Evolutionary conservation across 768 basidiomycete species (phyloP), one percentile per base, ranked within the genome.

Genomic region (Serendipita vermifera): DNA sequence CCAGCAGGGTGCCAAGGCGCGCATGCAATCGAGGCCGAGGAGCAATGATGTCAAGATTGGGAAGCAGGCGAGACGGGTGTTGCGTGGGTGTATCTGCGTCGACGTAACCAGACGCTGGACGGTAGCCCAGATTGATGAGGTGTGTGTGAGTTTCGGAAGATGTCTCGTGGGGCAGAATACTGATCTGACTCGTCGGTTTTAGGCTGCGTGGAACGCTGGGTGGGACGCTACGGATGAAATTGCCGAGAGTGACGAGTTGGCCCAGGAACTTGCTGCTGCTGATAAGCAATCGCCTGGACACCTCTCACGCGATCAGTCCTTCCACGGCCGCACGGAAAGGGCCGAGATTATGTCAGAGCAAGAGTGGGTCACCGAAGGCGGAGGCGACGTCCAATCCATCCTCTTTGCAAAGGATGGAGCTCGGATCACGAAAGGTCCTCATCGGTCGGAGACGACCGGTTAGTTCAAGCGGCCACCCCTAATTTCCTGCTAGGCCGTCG

Each of bases 81-180:
- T 97, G 36, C 70, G 71, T 41, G 93, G 93, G 1, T 96, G 92
- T 65, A 71, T 98, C 24, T 80, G 88, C 57, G 76, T 73, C 27
- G 75, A 79, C 27, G 72, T 80, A 9, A 60, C 67, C 0, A 72
- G 71, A 22, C 76, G 93, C 3, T 94, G 89, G 92, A 79, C 76
- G n/a, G 82, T 92, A 58, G 75, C 75, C 5, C 79, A 79, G 72
- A 82, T 96, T 29, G 85, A 86, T 60, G 82, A 87, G 54, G 62
- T 62, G n/a, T 64, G 64, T 38, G 72, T 71, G 59, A 60, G 36
- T 22, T 53, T 58, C 15, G 54, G 53, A 20, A 55, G 54, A 54
- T 53, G 55, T 43, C 32, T 58, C 36, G 36, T 11, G 11, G 11
- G 36, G 11, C 11, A n/a, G 36, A 11, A 38, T 38, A 11, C 36